Evolutionary conservation across 305 asterid genomes (phyloP).

Genomic region (Petunia hybrid): DNA sequence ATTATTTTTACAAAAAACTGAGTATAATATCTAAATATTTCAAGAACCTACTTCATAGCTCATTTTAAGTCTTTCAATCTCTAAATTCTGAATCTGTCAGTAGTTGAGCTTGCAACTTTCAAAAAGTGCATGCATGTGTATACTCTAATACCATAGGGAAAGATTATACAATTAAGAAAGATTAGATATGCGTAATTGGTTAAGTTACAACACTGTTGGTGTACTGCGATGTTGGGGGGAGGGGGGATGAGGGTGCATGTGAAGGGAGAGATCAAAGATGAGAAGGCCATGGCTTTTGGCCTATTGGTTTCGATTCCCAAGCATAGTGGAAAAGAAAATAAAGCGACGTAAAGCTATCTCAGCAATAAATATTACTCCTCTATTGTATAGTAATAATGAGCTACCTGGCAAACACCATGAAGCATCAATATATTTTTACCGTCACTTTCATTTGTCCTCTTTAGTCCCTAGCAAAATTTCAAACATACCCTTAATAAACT

Average conservation of each 20-base stretch:
- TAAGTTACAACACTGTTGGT: background rate
- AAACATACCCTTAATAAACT: background rate
- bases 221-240: background rate
- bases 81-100: background rate
- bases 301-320: slow-evolving; percentile 19
- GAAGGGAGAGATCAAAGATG: background rate
- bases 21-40: no score
- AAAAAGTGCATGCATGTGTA: background rate
- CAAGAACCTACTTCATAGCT: background rate
- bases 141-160: background rate
- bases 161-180: background rate
- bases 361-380: background rate
- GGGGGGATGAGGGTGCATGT: background rate
- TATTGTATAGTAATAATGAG: background rate
- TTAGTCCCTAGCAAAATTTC: slow-evolving; percentile 7
- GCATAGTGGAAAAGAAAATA: slow-evolving; percentile 14
- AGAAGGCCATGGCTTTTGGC: slow-evolving; percentile 7
- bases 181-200: background rate
- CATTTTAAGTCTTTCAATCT: background rate
- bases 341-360: background rate
- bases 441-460: slow-evolving; percentile 11
- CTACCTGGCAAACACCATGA: slow-evolving; percentile 14
- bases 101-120: background rate
- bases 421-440: slow-evolving; percentile 18
- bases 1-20: no score